A percentile compares a stretch with the other conserved stretches of the same genome.
Conservation (phyloP, 2,329 filamentous ascomycete species). For the Aspergillus pseudotamarii region DNA sequence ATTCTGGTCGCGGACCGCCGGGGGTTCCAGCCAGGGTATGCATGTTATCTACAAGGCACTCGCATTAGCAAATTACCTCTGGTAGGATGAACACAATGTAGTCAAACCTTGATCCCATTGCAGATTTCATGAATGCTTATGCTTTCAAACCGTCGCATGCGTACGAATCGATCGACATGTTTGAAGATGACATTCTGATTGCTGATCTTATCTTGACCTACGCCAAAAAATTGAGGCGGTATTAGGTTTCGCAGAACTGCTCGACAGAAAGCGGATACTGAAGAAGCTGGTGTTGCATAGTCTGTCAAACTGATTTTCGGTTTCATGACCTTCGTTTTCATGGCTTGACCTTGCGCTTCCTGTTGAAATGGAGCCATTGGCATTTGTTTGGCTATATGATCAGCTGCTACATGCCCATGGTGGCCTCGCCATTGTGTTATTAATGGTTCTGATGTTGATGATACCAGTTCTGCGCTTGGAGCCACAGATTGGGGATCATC, state of each 20-base stretch:
- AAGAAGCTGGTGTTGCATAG: conserved; percentile 66
- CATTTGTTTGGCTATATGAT: not conserved
- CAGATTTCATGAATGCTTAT: conserved; percentile 76
- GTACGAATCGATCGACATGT: conserved; percentile 76
- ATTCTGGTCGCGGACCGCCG: conserved; percentile 42
- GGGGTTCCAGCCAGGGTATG: conserved; percentile 73
- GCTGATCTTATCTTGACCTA: conserved; percentile 51
- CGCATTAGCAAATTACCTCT: conserved; percentile 1
- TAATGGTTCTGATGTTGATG: conserved; percentile 22
- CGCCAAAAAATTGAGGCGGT: conserved; percentile 75
- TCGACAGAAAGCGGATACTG: conserved; percentile 85
- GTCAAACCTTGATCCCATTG: conserved; percentile 72
- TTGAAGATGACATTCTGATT: conserved; percentile 67
- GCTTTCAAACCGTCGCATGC: conserved; percentile 77
- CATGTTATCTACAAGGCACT: conserved; percentile 59
- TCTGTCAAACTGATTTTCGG: conserved; percentile 58
- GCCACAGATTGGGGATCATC: conserved; percentile 13
- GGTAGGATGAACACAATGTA: not conserved
- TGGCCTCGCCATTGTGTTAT: conserved; percentile 28
- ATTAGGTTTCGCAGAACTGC: conserved; percentile 73
- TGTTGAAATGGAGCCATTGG: not conserved
- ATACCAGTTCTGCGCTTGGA: conserved; percentile 6
- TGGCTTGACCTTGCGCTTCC: conserved; percentile 9
- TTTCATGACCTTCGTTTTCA: conserved; percentile 8
- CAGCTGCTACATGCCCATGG: conserved; percentile 13